phyloP scores from a whole-genome alignment of 2,329 filamentous ascomycete species.

The Fusarium abutilonis region DNA sequence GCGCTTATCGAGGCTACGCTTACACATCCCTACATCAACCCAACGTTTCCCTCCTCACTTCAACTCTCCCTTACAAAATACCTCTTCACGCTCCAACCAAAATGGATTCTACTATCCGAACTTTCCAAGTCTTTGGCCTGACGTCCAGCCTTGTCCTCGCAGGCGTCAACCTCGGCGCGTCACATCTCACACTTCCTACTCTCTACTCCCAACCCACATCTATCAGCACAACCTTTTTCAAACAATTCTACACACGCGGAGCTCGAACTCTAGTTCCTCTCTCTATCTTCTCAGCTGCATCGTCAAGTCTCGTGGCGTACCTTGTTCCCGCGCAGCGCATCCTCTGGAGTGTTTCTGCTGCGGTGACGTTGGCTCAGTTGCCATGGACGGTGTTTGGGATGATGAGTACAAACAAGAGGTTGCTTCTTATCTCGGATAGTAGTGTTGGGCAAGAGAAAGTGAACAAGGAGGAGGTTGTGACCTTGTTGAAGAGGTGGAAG shows the following conservation, averaged over 20 bases:
- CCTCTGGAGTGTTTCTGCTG: constrained; percentile 23
- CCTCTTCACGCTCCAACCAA: no score
- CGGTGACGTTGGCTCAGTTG: constrained; percentile 22
- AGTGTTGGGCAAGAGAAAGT: constrained; percentile 23
- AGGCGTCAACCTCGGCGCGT: constrained; percentile 30
- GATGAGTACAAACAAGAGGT: constrained; percentile 32
- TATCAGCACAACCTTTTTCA: constrained; percentile 34
- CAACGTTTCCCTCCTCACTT: background rate
- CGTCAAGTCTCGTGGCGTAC: constrained; percentile 29
- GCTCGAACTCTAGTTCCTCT: constrained; percentile 27
- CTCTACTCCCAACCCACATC: constrained; percentile 28
- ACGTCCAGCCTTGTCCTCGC: constrained; percentile 32
- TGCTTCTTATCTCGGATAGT: constrained; percentile 24
- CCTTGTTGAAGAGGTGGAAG: constrained; percentile 28
- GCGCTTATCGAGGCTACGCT: constrained; percentile 13
- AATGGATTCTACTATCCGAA: constrained; percentile 25
- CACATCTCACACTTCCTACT: constrained; percentile 32
- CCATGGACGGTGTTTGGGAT: constrained; percentile 34
- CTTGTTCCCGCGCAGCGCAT: constrained; percentile 28
- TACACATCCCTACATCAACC: background rate
- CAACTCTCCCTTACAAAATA: background rate
- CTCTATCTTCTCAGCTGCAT: constrained; percentile 17
- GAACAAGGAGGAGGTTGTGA: constrained; percentile 14
- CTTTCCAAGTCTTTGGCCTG: constrained; percentile 21
- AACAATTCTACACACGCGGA: constrained; percentile 29